Evolutionary conservation across 768 basidiomycete species (phyloP), one percentile per base, ranked within the genome.

Genomic region (Boletus pseudopeckii): DNA sequence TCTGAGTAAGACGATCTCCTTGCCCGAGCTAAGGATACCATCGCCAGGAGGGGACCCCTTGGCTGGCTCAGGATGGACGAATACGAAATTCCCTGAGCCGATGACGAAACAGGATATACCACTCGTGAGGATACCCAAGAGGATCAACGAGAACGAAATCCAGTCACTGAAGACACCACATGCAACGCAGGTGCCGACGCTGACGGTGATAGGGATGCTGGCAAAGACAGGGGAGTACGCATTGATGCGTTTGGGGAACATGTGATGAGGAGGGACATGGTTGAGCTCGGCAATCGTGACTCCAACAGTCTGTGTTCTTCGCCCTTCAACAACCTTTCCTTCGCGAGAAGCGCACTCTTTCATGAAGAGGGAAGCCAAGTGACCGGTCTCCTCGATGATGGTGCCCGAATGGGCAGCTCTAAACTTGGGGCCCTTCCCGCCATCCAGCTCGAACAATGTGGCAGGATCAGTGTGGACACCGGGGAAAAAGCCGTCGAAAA

Each of bases 401-500:
- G 68, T 67, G 9, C 73, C 73, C 0, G 73, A 72, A 33, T 73
- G 62, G 0, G 64, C 58, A 18, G 64, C 73, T 30, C 60, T 59
- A 44, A 68, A 74, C n/a, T 57, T 59, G 37, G 72, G 72, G 8
- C 72, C 73, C 17, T 58, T 62, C 51, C 53, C 54, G 6, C 67
- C 67, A 55, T 67, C 67, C 37, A 72, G 30, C 18, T 64, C 70
- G 36, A 74, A 69, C 37, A 73, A 53, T 2, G 62, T 61, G 36
- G 67, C 62, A 15, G 72, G 70, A 52, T 73, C 66, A 3, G 63
- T 64, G 24, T 67, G 64, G 26, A 66, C 58, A 3, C 73, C 72
- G 0, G 73, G 73, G 46, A 66, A 73, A 26, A 72, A 60, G 10
- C 67, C 70, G 33, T 68, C 64, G 54, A 72, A 72, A 39, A 74